Percentiles rank a stretch among this genome's conserved stretches.
Evolutionary conservation across 129 eudicot species (phyloP).

Genomic region (Cynara cardunculus): DNA sequence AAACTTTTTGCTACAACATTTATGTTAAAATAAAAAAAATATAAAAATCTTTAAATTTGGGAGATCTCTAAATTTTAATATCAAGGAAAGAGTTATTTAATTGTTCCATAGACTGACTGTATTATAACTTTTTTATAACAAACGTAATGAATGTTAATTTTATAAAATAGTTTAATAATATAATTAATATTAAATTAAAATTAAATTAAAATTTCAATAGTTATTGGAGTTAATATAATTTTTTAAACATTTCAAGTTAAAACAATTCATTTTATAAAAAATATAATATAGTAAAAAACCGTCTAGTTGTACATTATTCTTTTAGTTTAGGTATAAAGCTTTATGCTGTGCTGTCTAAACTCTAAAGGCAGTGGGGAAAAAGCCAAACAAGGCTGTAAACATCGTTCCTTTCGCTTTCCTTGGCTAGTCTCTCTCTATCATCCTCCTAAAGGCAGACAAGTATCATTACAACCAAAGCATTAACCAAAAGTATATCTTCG

Average conservation of each 20-base stretch:
- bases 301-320: neutral
- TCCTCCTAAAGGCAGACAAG: conserved; percentile 29
- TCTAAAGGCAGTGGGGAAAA: neutral
- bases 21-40: no score
- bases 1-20: no score
- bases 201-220: neutral
- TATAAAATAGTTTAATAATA: no score
- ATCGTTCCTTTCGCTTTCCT: conserved; percentile 14
- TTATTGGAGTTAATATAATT: neutral
- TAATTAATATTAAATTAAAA: no score
- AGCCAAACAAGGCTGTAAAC: conserved; percentile 17
- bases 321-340: neutral
- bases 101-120: no score
- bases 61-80: no score
- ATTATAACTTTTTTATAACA: no score
- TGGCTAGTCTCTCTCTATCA: conserved; percentile 14
- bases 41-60: no score
- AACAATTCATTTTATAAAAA: no score
- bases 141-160: no score
- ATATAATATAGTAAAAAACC: neutral
- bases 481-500: neutral
- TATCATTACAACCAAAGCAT: neutral
- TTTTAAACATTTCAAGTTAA: no score
- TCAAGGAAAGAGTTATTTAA: no score
- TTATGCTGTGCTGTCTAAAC: neutral